Conservation (phyloP, 108 stramenopile species). For the Skeletonema costatum region DNA sequence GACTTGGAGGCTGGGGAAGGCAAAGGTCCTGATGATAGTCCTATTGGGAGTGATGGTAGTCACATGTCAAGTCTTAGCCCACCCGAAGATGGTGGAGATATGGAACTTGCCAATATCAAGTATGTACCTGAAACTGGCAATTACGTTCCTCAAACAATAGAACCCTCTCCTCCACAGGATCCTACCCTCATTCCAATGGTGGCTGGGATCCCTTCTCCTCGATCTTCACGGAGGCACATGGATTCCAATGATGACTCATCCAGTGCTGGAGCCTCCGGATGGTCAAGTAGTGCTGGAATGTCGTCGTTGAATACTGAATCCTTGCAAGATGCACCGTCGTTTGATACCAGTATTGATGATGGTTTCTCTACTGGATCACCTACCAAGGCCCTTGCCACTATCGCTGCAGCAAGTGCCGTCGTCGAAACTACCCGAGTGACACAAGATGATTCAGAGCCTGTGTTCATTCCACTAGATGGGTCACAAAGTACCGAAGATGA, state of each 20-base stretch:
- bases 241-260: slow-evolving; percentile 20
- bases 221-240: neutral
- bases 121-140: neutral
- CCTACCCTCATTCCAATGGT: slow-evolving; percentile 2
- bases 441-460: slow-evolving; percentile 5
- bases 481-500: slow-evolving; percentile 4
- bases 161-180: neutral
- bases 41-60: neutral
- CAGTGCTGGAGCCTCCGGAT: slow-evolving; percentile 39
- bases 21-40: neutral
- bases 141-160: slow-evolving; percentile 3
- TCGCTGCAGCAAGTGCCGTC: slow-evolving; percentile 14
- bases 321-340: neutral
- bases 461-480: neutral
- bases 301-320: slow-evolving; percentile 28
- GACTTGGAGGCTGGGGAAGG: slow-evolving; percentile 11
- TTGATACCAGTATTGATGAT: slow-evolving; percentile 24
- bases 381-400: slow-evolving; percentile 14
- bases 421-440: neutral
- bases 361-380: slow-evolving; percentile 11
- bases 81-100: neutral
- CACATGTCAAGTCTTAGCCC: neutral
- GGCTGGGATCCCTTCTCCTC: slow-evolving; percentile 20
- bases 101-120: neutral
- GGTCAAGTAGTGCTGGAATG: slow-evolving; percentile 39